phyloP scores from a whole-genome alignment of 1,139 yeast species.

The Debaryomycetaceae sp. region DNA sequence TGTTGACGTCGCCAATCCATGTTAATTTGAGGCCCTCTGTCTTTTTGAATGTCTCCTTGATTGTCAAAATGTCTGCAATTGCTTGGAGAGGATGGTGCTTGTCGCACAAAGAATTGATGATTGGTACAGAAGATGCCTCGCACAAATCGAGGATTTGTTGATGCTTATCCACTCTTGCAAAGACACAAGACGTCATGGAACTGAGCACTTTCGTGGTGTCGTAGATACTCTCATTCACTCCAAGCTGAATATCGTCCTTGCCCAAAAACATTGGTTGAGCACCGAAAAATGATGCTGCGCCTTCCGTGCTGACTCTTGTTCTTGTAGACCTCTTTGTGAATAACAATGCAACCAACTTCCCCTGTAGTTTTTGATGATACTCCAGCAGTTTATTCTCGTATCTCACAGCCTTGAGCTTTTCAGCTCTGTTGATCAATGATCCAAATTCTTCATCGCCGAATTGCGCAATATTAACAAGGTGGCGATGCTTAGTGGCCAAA shows the following conservation, averaged over 20 bases:
- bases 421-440: conserved; percentile 66
- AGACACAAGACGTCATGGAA: conserved; percentile 91
- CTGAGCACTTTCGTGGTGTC: conserved; percentile 88
- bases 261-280: conserved; percentile 97
- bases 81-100: conserved; percentile 94
- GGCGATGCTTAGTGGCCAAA: conserved; percentile 45
- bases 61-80: conserved; percentile 83
- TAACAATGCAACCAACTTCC: conserved; percentile 77
- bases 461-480: conserved; percentile 76
- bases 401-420: conserved; percentile 58
- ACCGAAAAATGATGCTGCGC: conserved; percentile 90
- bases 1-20: conserved; percentile 97
- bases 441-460: conserved; percentile 66
- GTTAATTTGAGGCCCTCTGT: conserved; percentile 70
- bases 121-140: conserved; percentile 77
- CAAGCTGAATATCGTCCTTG: conserved; percentile 92
- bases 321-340: conserved; percentile 92
- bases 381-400: conserved; percentile 43
- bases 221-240: conserved; percentile 85
- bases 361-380: conserved; percentile 59
- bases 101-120: conserved; percentile 91
- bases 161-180: conserved; percentile 91
- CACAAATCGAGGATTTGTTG: conserved; percentile 76
- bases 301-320: conserved; percentile 91
- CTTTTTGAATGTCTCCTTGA: conserved; percentile 68